Evolutionary conservation across 768 basidiomycete genomes (phyloP).

Genomic region (Phaeotremella fagi): DNA sequence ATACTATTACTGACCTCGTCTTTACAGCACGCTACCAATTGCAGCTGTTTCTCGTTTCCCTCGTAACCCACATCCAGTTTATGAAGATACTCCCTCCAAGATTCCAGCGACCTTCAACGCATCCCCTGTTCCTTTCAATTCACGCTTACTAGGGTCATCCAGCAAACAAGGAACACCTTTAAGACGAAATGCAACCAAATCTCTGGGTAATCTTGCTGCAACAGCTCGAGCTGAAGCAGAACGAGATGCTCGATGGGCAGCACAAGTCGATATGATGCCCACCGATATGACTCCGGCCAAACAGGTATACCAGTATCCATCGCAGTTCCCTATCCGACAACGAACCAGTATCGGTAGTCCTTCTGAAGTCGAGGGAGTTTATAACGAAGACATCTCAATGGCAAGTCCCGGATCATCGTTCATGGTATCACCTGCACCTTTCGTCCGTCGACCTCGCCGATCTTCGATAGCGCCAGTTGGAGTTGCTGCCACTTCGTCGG

Average conservation of each 20-base stretch:
- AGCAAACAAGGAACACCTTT: slow-evolving; percentile 16
- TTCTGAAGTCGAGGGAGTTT: slow-evolving; percentile 18
- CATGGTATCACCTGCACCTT: slow-evolving; percentile 14
- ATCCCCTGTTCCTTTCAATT: slow-evolving; percentile 14
- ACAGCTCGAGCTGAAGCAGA: slow-evolving; percentile 26
- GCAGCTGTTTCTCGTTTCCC: slow-evolving; percentile 14
- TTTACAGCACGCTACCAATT: slow-evolving; percentile 26
- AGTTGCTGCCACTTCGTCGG: not conserved
- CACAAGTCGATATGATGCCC: not conserved
- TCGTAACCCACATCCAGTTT: slow-evolving; percentile 20
- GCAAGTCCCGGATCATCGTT: slow-evolving; percentile 15
- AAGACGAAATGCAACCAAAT: slow-evolving; percentile 33
- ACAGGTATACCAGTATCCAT: slow-evolving; percentile 14
- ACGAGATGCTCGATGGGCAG: slow-evolving; percentile 5
- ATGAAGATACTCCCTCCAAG: slow-evolving; percentile 42
- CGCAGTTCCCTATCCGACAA: slow-evolving; percentile 10
- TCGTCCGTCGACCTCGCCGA: slow-evolving; percentile 14
- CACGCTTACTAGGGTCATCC: slow-evolving; percentile 1
- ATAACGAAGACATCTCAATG: slow-evolving; percentile 40
- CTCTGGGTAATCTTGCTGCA: slow-evolving; percentile 32
- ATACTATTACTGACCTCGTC: not conserved
- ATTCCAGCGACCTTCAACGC: slow-evolving; percentile 27
- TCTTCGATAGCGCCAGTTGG: slow-evolving; percentile 10
- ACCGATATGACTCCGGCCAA: slow-evolving; percentile 28
- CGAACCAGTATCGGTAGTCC: slow-evolving; percentile 41